phyloP scores from a whole-genome alignment of 2,329 filamentous ascomycete genomes.

The Hypocreales sp. region DNA sequence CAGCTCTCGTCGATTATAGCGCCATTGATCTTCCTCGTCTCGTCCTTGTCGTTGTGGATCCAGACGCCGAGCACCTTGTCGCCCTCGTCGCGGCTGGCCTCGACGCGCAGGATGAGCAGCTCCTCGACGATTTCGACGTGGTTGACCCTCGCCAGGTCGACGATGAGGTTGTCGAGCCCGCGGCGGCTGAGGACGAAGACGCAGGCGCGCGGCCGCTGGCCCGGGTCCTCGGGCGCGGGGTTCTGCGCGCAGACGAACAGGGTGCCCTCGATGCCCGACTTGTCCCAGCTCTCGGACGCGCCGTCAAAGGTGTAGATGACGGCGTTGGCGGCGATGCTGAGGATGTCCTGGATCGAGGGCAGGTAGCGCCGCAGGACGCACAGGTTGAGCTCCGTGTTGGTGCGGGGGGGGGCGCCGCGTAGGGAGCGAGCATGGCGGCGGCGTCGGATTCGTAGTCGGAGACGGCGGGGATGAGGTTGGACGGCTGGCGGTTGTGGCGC shows the following conservation, averaged over 20 bases:
- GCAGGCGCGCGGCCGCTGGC: conserved; percentile 27
- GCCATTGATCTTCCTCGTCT: conserved; percentile 25
- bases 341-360: conserved; percentile 55
- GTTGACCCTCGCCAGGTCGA: conserved; percentile 44
- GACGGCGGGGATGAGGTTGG: conserved; percentile 21
- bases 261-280: conserved; percentile 70
- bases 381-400: conserved; percentile 78
- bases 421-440: conserved; percentile 23
- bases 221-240: conserved; percentile 20
- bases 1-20: conserved; percentile 27
- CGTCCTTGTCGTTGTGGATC: conserved; percentile 34
- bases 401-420: conserved; percentile 39
- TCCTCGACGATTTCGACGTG: conserved; percentile 48
- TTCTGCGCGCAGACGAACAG: conserved; percentile 68
- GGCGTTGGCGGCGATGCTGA: conserved; percentile 70
- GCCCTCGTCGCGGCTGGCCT: conserved; percentile 16
- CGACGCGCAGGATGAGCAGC: conserved; percentile 33
- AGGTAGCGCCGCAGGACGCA: conserved; percentile 70
- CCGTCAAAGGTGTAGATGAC: conserved; percentile 71
- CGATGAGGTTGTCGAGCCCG: conserved; percentile 53
- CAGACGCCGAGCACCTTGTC: conserved; percentile 35
- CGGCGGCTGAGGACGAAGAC: conserved; percentile 62
- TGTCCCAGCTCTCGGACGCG: conserved; percentile 59
- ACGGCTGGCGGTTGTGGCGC: conserved; percentile 24
- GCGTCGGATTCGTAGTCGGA: conserved; percentile 56